Conservation (phyloP, 352 stramenopile genomes). For the Pythium myriotylum region DNA sequence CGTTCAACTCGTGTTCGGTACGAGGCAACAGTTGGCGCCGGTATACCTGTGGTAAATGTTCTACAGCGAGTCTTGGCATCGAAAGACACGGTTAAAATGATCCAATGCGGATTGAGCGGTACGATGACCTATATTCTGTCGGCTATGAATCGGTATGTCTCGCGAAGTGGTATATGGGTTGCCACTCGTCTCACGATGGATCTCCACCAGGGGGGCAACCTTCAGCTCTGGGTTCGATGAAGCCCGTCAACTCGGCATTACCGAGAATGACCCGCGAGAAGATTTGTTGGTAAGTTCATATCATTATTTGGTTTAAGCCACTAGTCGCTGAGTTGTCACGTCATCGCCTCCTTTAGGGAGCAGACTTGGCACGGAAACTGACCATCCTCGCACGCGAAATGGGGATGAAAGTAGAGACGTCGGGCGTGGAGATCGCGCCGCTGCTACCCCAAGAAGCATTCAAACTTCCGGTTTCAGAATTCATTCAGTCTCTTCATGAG, state of each 20-base stretch:
- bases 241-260: constrained; percentile 59
- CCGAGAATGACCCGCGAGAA: constrained; percentile 67
- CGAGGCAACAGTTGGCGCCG: constrained; percentile 67
- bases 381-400: constrained; percentile 65
- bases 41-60: constrained; percentile 56
- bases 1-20: constrained; percentile 35
- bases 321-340: too few relatives aligned
- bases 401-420: constrained; percentile 37
- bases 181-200: too few relatives aligned
- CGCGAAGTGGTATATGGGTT: too few relatives aligned
- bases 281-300: constrained; percentile 42
- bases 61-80: constrained; percentile 54
- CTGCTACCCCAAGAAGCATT: constrained; percentile 50
- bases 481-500: constrained; percentile 44
- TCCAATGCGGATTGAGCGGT: constrained; percentile 65
- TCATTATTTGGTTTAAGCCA: too few relatives aligned
- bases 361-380: constrained; percentile 70
- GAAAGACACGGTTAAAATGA: constrained; percentile 41
- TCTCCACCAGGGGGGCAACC: constrained; percentile 29
- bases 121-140: constrained; percentile 64
- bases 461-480: constrained; percentile 47
- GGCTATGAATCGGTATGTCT: constrained; percentile 33
- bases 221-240: constrained; percentile 49
- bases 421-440: constrained; percentile 43
- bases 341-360: too few relatives aligned